Conservation (phyloP, 176 grass and related monocot species). For the Leersia perrieri region DNA sequence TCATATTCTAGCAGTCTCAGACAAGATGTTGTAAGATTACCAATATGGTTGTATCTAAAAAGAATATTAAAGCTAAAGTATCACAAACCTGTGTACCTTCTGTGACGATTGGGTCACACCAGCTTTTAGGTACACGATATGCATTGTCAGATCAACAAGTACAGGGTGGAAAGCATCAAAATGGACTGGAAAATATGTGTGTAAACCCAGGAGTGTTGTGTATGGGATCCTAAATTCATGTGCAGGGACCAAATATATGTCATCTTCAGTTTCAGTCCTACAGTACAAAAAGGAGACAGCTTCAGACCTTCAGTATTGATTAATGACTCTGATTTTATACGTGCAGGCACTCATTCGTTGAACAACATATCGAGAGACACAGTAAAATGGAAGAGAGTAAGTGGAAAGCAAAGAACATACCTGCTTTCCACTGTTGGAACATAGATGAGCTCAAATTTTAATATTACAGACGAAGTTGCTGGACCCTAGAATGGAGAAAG, state of each 20-base stretch:
- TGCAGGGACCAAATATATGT: slow-evolving; percentile 49
- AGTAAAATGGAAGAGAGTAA: not conserved
- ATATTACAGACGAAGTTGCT: slow-evolving; percentile 63
- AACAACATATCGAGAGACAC: not conserved
- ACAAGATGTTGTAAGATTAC: not conserved
- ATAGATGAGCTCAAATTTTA: slow-evolving; percentile 94
- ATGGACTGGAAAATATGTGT: slow-evolving; percentile 91
- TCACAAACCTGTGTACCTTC: slow-evolving; percentile 92
- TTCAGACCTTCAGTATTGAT: slow-evolving; percentile 25
- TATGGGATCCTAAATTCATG: slow-evolving; percentile 95
- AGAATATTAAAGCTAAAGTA: slow-evolving; percentile 35
- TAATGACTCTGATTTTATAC: slow-evolving; percentile 5
- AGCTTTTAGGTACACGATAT: slow-evolving; percentile 77
- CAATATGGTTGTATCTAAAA: slow-evolving; percentile 6
- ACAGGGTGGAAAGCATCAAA: slow-evolving; percentile 86
- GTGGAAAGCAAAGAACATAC: slow-evolving; percentile 8
- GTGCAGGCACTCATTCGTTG: not conserved
- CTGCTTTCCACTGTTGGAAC: slow-evolving; percentile 48
- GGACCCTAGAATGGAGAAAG: slow-evolving; percentile 56
- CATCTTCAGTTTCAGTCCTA: slow-evolving; percentile 61
- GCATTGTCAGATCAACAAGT: slow-evolving; percentile 84
- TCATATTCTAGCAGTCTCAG: not conserved
- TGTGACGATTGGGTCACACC: slow-evolving; percentile 48
- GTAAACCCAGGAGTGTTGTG: slow-evolving; percentile 78
- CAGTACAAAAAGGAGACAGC: slow-evolving; percentile 39